A percentile compares a stretch with the other conserved stretches of the same genome.
Evolutionary conservation across 2,329 filamentous ascomycete genomes (phyloP).

Genomic region (Epichloe gansuensis): DNA sequence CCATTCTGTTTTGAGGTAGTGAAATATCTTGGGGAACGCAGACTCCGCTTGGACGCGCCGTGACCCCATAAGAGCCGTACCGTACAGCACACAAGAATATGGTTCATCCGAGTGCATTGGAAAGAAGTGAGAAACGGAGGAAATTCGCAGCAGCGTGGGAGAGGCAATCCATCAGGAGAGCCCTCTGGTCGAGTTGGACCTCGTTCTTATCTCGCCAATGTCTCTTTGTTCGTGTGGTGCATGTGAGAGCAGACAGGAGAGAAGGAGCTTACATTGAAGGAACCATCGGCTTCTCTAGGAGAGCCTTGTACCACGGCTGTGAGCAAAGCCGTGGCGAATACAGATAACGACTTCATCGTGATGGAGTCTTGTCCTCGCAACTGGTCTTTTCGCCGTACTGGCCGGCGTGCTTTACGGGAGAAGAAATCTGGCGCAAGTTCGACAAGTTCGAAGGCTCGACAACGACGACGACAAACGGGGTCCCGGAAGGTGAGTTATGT

Average conservation of each 20-base stretch:
- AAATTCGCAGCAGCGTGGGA: no score
- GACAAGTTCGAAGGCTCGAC: neutral
- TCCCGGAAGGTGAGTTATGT: no score
- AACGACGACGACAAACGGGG: neutral
- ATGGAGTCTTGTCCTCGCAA: neutral
- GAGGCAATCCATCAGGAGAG: no score
- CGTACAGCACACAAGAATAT: neutral
- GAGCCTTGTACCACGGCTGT: constrained; percentile 17
- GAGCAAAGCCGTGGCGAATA: constrained; percentile 20
- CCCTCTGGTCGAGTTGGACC: no score
- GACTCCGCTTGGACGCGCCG: neutral
- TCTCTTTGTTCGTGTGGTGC: neutral
- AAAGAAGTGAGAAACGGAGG: no score
- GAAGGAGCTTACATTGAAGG: constrained; percentile 3
- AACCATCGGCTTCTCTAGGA: neutral
- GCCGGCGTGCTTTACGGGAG: neutral
- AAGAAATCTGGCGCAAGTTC: neutral
- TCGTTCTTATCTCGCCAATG: neutral
- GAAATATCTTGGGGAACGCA: neutral
- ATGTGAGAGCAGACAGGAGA: neutral
- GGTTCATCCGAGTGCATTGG: no score
- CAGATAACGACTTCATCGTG: constrained; percentile 22
- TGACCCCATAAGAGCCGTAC: neutral
- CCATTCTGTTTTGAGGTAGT: neutral
- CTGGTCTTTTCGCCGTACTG: neutral